Base-by-base conservation (phyloP, 2,329 filamentous ascomycete species). In the Botryotinia calthae region DNA sequence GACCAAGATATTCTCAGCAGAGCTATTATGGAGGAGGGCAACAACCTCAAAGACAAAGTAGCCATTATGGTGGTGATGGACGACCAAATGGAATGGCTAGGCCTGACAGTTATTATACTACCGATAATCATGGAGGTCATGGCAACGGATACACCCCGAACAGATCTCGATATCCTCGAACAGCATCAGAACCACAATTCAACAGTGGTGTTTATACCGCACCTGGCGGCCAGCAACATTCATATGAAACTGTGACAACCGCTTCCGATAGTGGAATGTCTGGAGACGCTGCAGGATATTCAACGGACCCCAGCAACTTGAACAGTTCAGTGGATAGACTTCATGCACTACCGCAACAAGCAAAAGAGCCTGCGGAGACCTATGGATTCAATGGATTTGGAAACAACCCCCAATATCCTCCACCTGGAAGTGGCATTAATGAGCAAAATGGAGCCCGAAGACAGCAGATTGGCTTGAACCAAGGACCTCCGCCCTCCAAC, bases 271-370 rank as follows among this genome's bases (percentile, higher is more conserved):
- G 90, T 79, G 92, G 76, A 67, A 92, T 89, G 77, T 89, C 91
- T 75, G 89, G 85, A 71, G 94, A 97, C 73, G 90, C 90, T 20
- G 90, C 88, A 80, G 91, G 90, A 72, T 95, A 96, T 82, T 91
- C 91, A 76, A 97, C 94, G 74, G 94, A 97, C 80, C 95, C 93
- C 59, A 84, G 93, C 83, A 97, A 94, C 80, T 93, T 97, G 80
- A 97, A 97, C 83, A 97, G 93, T 83, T 97, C 94, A 2, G 89
- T 97, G 77, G 93, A 97, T 80, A 90, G 93, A 75, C 85, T 90
- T 37, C 84, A 86, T 73, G 87, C 90, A 69, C 84, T 85, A 8
- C 84, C 90, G 65, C 85, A 85, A 8, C 84, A 85, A 51, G 64
- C 62, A 78, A 87, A 85, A 40, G 87, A 90, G 66, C 86, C 86